Percentiles rank a stretch among this genome's conserved stretches.
These are phyloP conservation scores for Sporisorium graminicola DNA, from an alignment of 1,284 basidiomycete genomes.

Conservation along the genomic window DNA sequence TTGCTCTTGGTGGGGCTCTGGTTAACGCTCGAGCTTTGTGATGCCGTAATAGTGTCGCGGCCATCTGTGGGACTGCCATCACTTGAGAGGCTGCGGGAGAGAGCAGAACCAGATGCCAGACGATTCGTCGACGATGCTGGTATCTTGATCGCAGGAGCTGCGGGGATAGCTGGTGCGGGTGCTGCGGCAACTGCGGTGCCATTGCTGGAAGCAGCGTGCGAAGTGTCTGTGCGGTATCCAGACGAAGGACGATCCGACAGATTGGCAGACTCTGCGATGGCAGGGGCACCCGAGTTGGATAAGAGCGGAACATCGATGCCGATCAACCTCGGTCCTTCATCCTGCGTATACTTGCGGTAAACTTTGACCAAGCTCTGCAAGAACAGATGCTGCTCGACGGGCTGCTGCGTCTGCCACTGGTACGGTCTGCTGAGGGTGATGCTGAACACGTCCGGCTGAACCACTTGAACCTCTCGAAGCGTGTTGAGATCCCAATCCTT, in stretches of 20 bases:
- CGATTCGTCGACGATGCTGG: not conserved
- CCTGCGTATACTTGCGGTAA: constrained; percentile 60
- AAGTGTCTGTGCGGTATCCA: constrained; percentile 26
- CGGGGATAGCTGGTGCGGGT: not conserved
- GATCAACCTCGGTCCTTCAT: constrained; percentile 42
- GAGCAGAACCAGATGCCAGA: not conserved
- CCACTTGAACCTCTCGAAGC: constrained; percentile 82
- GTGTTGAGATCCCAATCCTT: constrained; percentile 94
- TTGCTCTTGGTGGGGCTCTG: constrained; percentile 30
- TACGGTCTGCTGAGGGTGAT: constrained; percentile 63
- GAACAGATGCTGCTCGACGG: constrained; percentile 61
- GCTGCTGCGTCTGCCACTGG: constrained; percentile 64
- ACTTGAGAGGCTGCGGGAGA: constrained; percentile 9
- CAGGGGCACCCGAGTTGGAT: constrained; percentile 5
- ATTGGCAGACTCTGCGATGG: constrained; percentile 30
- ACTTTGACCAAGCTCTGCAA: constrained; percentile 59
- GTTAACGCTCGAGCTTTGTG: constrained; percentile 9
- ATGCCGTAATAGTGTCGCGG: constrained; percentile 4
- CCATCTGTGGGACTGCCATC: constrained; percentile 5
- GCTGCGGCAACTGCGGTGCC: constrained; percentile 13
- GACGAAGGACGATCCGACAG: constrained; percentile 28
- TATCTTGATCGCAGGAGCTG: constrained; percentile 12
- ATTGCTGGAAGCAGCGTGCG: constrained; percentile 22
- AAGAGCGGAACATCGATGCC: constrained; percentile 47
- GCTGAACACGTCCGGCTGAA: constrained; percentile 68